Percentiles rank a stretch among this genome's conserved stretches.
phyloP scores from a whole-genome alignment of 2,329 filamentous ascomycete species.

The Zasmidium citrigriseum region DNA sequence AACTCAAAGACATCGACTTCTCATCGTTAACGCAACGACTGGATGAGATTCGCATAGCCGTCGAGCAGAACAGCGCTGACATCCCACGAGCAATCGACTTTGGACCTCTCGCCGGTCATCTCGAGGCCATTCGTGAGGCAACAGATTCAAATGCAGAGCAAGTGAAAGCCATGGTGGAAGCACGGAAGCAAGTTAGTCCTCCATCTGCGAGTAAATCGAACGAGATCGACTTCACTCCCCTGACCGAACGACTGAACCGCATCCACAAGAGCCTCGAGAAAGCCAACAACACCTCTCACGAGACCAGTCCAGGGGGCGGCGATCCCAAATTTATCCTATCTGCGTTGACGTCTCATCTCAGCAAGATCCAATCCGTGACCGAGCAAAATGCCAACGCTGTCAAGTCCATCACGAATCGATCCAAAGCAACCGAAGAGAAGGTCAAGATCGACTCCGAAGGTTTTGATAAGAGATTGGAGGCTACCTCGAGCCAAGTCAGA shows the following conservation, averaged over 20 bases:
- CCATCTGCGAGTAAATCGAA: neutral
- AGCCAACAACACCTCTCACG: conserved; percentile 8
- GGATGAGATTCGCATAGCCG: neutral
- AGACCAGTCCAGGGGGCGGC: conserved; percentile 18
- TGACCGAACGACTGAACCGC: conserved; percentile 27
- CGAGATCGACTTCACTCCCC: conserved; percentile 27
- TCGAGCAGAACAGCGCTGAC: neutral
- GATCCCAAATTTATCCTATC: conserved; percentile 30
- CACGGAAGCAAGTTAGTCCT: conserved; percentile 5
- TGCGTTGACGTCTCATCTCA: conserved; percentile 30
- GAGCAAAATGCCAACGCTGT: conserved; percentile 29
- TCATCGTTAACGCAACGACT: neutral
- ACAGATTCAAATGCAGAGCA: conserved; percentile 23
- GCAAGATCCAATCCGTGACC: conserved; percentile 32
- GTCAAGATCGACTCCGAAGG: conserved; percentile 7
- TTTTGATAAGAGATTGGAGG: conserved; percentile 22
- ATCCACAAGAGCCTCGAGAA: conserved; percentile 25
- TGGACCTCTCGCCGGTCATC: conserved; percentile 1
- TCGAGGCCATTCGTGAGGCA: conserved; percentile 23
- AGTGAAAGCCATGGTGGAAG: conserved; percentile 21
- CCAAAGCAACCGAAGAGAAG: conserved; percentile 5
- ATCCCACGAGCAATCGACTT: neutral
- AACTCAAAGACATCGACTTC: conserved; percentile 2
- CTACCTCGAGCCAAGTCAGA: conserved; percentile 26
- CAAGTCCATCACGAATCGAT: conserved; percentile 12